Conservation (phyloP, 441 rosid species). For the Corymbia citriodora region DNA sequence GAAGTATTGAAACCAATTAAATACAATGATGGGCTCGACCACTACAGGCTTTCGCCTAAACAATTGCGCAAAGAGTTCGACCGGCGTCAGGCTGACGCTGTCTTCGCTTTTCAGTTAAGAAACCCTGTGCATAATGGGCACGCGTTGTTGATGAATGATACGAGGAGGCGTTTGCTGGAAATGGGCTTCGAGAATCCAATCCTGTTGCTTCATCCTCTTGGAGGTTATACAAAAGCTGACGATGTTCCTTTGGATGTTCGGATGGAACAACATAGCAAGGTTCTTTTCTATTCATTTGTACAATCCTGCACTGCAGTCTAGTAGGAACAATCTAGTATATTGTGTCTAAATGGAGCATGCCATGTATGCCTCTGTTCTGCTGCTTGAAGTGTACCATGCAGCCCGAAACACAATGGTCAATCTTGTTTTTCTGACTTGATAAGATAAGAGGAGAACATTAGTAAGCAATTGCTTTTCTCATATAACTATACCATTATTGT, state of each 20-base stretch:
- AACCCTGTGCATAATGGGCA: slow-evolving; percentile 97
- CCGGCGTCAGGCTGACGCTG: slow-evolving; percentile 83
- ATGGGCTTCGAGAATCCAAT: slow-evolving; percentile 92
- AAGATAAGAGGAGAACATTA: neutral
- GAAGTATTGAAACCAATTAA: slow-evolving; percentile 67
- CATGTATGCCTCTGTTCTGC: neutral
- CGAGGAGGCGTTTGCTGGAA: slow-evolving; percentile 62
- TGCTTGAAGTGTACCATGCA: neutral
- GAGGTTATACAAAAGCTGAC: slow-evolving; percentile 90
- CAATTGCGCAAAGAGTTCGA: slow-evolving; percentile 81
- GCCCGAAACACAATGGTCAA: neutral
- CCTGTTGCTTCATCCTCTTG: slow-evolving; percentile 86
- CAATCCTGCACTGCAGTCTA: neutral
- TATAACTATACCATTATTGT: neutral
- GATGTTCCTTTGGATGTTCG: slow-evolving; percentile 93
- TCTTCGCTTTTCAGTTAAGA: slow-evolving; percentile 86
- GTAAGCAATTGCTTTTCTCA: neutral
- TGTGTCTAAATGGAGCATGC: neutral
- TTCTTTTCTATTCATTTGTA: slow-evolving; percentile 2
- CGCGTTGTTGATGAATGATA: slow-evolving; percentile 89
- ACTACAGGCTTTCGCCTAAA: slow-evolving; percentile 81
- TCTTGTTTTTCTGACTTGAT: neutral
- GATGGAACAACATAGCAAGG: slow-evolving; percentile 97
- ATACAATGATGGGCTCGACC: slow-evolving; percentile 92
- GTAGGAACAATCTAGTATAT: neutral